These are phyloP conservation scores for Chimonanthus salicifolius DNA, from an alignment of 164 flowering plant genomes.

Conservation along the genomic window DNA sequence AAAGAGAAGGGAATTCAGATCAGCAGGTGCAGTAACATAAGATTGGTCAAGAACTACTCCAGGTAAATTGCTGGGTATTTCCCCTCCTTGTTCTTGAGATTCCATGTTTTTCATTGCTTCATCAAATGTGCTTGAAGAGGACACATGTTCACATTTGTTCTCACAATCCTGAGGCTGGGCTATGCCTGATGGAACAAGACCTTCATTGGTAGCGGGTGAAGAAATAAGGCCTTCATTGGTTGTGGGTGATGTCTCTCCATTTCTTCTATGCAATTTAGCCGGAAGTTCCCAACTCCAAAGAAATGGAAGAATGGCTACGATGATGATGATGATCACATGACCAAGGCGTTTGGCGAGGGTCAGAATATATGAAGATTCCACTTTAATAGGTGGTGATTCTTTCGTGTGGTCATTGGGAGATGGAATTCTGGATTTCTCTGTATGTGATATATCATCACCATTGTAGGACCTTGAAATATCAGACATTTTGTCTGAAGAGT, in stretches of 20 bases:
- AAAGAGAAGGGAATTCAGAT: conserved; percentile 67
- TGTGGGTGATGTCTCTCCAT: conserved; percentile 28
- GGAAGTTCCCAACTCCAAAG: too few species aligned
- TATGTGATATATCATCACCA: conserved; percentile 18
- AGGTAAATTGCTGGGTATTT: conserved; percentile 58
- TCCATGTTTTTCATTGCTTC: conserved; percentile 52
- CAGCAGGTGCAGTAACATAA: conserved; percentile 52
- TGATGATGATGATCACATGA: too few species aligned
- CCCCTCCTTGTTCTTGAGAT: conserved; percentile 51
- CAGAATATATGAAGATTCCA: conserved; percentile 40
- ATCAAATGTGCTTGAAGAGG: conserved; percentile 49
- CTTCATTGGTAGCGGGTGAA: conserved; percentile 20
- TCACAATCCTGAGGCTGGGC: conserved; percentile 36
- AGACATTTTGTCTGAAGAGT: conserved; percentile 12
- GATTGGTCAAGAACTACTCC: conserved; percentile 77
- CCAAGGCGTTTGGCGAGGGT: conserved; percentile 43
- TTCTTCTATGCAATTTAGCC: conserved; percentile 56
- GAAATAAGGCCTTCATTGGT: conserved; percentile 17
- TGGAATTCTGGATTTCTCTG: conserved; percentile 23
- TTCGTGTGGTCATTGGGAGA: conserved; percentile 26
- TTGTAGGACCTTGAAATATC: neutral
- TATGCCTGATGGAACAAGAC: conserved; percentile 25
- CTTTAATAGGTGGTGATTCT: conserved; percentile 37
- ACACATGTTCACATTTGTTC: conserved; percentile 35
- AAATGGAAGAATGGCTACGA: too few species aligned